Evolutionary conservation across 2,329 filamentous ascomycete species (phyloP), one percentile per base, ranked within the genome.

Genomic region (Diaporthe humulicola): DNA sequence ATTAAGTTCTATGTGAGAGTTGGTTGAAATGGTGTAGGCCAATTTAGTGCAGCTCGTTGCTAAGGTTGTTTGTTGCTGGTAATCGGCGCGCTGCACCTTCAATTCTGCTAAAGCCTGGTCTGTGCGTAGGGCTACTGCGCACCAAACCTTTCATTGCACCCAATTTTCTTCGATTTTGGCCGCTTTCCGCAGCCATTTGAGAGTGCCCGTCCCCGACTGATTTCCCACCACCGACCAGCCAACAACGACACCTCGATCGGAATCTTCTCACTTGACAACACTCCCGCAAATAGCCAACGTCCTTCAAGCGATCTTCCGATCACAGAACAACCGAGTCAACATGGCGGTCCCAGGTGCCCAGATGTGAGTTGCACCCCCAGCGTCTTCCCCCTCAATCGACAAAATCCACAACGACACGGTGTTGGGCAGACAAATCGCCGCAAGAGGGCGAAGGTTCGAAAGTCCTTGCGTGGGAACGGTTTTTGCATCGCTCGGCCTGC

Each of bases 261-360:
- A 64, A 70, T n/a, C 71, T 69, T 61, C 58, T 52, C 38, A 71
- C 33, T 45, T 45, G 72, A 74, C 66, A 61, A 71, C n/a, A 45
- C 50, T 28, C 70, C 28, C 42, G 22, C 48, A 79, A 83, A 76
- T 78, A 79, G 77, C 79, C 80, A 81, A 81, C 76, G 19, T 79
- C 78, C 77, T 79, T 78, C 78, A 79, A 70, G 78, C 76, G 76
- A 78, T 77, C 77, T 80, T 82, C 66, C 74, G 72, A 74, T 78
- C 78, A 73, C 74, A 75, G 78, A 78, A 76, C 77, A 79, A 81
- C 80, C 80, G 77, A 83, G 84, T 85, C 88, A 91, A 86, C 80
- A 91, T 91, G 89, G 88, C 90, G 86, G 86, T 87, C 83, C 87
- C 89, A 80, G 89, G 90, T 84, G 85, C 88, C 84, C 90, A 91